Conservation (phyloP, 2,329 filamentous ascomycete genomes). For the Didymella pomorum region DNA sequence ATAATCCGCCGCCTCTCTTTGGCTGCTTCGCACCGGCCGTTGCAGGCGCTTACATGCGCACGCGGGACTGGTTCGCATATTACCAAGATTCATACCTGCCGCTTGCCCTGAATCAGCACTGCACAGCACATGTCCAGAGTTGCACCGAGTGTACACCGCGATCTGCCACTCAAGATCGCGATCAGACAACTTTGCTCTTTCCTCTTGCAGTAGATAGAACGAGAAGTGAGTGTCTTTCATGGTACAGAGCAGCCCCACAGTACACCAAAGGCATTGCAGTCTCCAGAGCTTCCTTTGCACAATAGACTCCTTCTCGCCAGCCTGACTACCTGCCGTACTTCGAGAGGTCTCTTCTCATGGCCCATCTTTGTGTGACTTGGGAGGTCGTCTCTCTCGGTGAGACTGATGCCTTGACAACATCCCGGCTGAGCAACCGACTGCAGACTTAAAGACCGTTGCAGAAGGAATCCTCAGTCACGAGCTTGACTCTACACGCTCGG, state of each 20-base stretch:
- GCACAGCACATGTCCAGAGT: constrained; percentile 6
- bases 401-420: neutral
- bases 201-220: neutral
- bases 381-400: neutral
- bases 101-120: constrained; percentile 5
- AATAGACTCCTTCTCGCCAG: too few relatives aligned
- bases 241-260: too few relatives aligned
- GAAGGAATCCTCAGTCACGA: too few relatives aligned
- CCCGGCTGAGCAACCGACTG: neutral
- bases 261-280: too few relatives aligned
- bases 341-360: too few relatives aligned
- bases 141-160: constrained; percentile 6
- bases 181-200: neutral
- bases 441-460: neutral
- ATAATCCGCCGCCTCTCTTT: constrained; percentile 17
- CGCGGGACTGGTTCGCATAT: constrained; percentile 15
- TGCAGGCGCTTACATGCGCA: constrained; percentile 19
- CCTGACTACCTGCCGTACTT: too few relatives aligned
- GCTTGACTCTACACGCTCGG: neutral
- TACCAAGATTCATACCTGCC: constrained; percentile 13
- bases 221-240: neutral
- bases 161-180: constrained; percentile 10
- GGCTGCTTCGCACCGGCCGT: constrained; percentile 19
- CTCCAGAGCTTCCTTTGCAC: too few relatives aligned
- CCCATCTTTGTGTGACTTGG: too few relatives aligned